phyloP scores from a whole-genome alignment of 2,329 filamentous ascomycete genomes.

The Elsinoe perseae region DNA sequence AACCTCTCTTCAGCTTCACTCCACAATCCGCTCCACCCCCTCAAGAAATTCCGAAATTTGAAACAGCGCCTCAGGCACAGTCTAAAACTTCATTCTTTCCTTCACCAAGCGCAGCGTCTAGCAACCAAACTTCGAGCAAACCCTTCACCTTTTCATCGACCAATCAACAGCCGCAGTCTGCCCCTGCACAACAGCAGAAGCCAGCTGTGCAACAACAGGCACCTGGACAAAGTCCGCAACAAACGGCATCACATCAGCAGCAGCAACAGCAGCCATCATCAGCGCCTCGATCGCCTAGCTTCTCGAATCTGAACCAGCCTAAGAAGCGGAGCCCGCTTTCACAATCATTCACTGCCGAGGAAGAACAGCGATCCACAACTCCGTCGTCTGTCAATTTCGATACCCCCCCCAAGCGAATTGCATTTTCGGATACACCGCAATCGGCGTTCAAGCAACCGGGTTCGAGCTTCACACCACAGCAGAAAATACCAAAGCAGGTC shows the following conservation, averaged over 20 bases:
- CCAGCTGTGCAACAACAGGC: not conserved
- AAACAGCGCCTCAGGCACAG: not conserved
- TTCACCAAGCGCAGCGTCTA: not conserved
- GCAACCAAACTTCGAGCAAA: not conserved
- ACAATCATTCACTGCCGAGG: constrained; percentile 25
- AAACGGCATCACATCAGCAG: not conserved
- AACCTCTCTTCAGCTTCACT: constrained; percentile 9
- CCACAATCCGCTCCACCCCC: constrained; percentile 17
- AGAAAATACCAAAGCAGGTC: constrained; percentile 8
- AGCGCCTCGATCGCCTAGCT: constrained; percentile 14
- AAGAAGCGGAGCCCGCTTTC: constrained; percentile 30
- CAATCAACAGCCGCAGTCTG: not conserved
- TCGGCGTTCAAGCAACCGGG: not conserved
- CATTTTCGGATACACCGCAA: constrained; percentile 16
- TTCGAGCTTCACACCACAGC: not conserved
- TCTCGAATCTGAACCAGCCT: constrained; percentile 22
- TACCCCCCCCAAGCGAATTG: constrained; percentile 14
- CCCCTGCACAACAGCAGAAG: not conserved
- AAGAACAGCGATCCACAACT: constrained; percentile 7
- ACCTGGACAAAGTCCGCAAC: not conserved
- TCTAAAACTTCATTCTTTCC: not conserved
- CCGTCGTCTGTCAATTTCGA: not conserved
- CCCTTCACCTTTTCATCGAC: not conserved
- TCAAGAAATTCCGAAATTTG: constrained; percentile 13
- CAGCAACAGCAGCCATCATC: not conserved